phyloP scores from a whole-genome alignment of 495 filamentous ascomycete genomes.

The Zalerion maritima region DNA sequence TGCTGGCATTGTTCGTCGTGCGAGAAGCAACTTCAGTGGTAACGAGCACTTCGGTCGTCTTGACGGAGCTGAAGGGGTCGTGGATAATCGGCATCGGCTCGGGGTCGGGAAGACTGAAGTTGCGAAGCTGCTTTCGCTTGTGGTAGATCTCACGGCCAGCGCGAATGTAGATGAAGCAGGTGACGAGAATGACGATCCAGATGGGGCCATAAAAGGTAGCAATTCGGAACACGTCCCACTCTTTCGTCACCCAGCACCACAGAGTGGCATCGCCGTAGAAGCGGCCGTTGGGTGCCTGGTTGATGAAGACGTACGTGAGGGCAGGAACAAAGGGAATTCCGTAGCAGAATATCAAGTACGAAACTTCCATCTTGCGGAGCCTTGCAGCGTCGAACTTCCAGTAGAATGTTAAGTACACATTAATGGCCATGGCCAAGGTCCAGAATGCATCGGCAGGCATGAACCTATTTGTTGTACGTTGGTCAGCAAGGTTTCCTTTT shows the following conservation, averaged over 20 bases:
- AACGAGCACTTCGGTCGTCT: slow-evolving; percentile 42
- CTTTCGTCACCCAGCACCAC: slow-evolving; percentile 65
- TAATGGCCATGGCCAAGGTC: slow-evolving; percentile 76
- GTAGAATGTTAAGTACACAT: slow-evolving; percentile 81
- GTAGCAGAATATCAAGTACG: slow-evolving; percentile 59
- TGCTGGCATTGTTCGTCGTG: background rate
- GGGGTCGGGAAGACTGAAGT: slow-evolving; percentile 26
- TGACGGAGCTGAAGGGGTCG: slow-evolving; percentile 36
- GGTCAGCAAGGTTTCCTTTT: slow-evolving; percentile 10
- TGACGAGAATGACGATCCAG: slow-evolving; percentile 58
- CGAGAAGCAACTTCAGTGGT: slow-evolving; percentile 21
- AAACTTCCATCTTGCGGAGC: slow-evolving; percentile 55
- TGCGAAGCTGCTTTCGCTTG: slow-evolving; percentile 32
- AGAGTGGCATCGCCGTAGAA: slow-evolving; percentile 68
- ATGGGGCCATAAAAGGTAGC: slow-evolving; percentile 72
- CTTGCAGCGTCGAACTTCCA: slow-evolving; percentile 52
- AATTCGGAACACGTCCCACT: slow-evolving; percentile 62
- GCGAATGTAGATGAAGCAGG: slow-evolving; percentile 58
- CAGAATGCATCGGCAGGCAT: slow-evolving; percentile 66
- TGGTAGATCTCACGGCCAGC: slow-evolving; percentile 57
- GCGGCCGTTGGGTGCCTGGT: slow-evolving; percentile 27
- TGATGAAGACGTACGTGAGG: slow-evolving; percentile 51
- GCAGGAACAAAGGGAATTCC: slow-evolving; percentile 61
- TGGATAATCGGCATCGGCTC: slow-evolving; percentile 28
- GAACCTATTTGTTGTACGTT: slow-evolving; percentile 49